These are phyloP conservation scores for Leucocoprinus sp. DNA, from an alignment of 768 basidiomycete species.

Conservation along the genomic window DNA sequence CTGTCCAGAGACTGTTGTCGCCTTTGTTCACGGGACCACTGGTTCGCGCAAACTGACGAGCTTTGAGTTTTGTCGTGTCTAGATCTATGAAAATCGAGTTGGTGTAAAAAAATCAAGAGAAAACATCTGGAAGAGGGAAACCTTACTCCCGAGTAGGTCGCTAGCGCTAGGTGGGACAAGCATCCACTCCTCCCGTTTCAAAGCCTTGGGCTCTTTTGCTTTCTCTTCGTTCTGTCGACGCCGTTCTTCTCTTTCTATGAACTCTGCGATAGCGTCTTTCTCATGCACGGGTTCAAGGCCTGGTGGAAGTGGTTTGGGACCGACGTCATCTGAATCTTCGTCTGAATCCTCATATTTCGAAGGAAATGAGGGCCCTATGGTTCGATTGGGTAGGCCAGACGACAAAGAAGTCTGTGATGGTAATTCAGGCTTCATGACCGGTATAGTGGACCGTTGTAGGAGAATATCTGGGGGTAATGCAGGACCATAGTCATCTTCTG, in stretches of 20 bases:
- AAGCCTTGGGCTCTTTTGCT: conserved; percentile 57
- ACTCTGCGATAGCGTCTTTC: conserved; percentile 68
- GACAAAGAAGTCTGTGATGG: neutral
- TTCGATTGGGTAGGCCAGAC: conserved; percentile 21
- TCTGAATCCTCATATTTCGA: conserved; percentile 27
- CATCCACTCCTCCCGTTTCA: conserved; percentile 97
- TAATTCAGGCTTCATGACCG: neutral
- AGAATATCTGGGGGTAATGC: conserved; percentile 2
- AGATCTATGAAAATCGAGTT: conserved; percentile 46
- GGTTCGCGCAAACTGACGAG: conserved; percentile 64
- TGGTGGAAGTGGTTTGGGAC: conserved; percentile 69
- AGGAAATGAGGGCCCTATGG: conserved; percentile 49
- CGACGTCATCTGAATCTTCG: conserved; percentile 66
- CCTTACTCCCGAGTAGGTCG: conserved; percentile 71
- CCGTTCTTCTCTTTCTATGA: conserved; percentile 79
- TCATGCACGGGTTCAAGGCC: conserved; percentile 29
- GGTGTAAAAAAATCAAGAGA: too few species aligned
- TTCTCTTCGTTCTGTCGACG: conserved; percentile 64
- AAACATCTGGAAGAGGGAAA: too few species aligned
- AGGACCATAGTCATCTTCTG: conserved; percentile 4
- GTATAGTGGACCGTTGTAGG: conserved; percentile 2
- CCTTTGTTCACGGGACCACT: conserved; percentile 34
- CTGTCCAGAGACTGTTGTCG: conserved; percentile 86
- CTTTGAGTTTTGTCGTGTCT: conserved; percentile 78
- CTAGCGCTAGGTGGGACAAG: conserved; percentile 82